Conservation (phyloP, 768 basidiomycete genomes). For the Termitomyces titanicus region DNA sequence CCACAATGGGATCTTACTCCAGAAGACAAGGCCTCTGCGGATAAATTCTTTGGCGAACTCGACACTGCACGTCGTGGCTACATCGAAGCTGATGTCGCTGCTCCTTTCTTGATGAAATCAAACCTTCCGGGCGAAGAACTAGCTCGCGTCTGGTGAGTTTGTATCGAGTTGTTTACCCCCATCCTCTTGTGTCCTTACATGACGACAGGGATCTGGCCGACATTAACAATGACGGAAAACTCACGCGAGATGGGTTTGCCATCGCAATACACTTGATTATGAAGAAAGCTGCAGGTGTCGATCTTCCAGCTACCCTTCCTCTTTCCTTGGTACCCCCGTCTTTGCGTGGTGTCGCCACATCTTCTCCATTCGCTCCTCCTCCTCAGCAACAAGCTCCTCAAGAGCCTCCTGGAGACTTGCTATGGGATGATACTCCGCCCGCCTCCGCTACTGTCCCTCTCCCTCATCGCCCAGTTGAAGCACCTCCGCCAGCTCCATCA, state of each 20-base stretch:
- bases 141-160: conserved; percentile 85
- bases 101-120: conserved; percentile 93
- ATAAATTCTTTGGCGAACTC: conserved; percentile 78
- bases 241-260: conserved; percentile 92
- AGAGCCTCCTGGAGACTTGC: conserved; percentile 43
- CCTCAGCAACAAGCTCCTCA: conserved; percentile 37
- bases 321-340: conserved; percentile 78
- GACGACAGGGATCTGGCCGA: conserved; percentile 86
- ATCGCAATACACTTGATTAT: conserved; percentile 94
- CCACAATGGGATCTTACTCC: conserved; percentile 80
- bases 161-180: not conserved
- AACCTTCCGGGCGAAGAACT: conserved; percentile 76
- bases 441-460: conserved; percentile 41
- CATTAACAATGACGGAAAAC: conserved; percentile 78
- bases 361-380: conserved; percentile 36
- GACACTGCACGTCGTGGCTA: conserved; percentile 73
- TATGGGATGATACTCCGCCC: conserved; percentile 56
- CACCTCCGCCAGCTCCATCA: conserved; percentile 18
- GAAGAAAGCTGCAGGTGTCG: conserved; percentile 74
- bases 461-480: conserved; percentile 29
- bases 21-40: conserved; percentile 72
- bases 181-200: conserved; percentile 3
- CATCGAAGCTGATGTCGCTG: conserved; percentile 92
- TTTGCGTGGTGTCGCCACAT: conserved; percentile 45
- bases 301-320: conserved; percentile 71